Base-by-base conservation (phyloP, 1,284 basidiomycete species). In the Ganoderma resinaceum region DNA sequence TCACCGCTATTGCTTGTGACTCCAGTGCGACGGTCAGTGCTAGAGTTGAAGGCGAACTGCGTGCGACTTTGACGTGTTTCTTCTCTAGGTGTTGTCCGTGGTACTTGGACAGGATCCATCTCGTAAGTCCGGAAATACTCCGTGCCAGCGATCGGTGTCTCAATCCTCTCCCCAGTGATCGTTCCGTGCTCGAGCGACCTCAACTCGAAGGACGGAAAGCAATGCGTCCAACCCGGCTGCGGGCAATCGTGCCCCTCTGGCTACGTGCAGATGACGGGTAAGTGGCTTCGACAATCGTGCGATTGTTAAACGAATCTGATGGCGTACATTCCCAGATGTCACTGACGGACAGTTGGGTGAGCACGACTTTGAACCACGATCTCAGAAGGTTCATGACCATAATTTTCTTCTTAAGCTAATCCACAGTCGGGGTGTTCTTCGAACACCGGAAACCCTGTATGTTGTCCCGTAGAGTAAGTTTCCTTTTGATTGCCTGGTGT, bases 211-310 rank as follows among this genome's bases (percentile, higher is more conserved):
- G 66, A 68, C n/a, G 67, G 46, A 8, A 58, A 65, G 40, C 23
- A 40, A 23, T 68, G 67, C 38, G 42, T 65, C 33, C 63, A 65
- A 38, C 40, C 49, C 5, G 63, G 52, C 18, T 68, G 67, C 49
- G 67, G 63, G 14, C 46, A 55, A 42, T 20, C 67, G 2, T 68
- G 67, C 38, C 67, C 67, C 3, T 65, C 58, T 2, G 67, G 67
- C 7, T 68, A 61, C 18, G 49, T 68, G 18, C 66, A 68, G 57
- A 68, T 68, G 66, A 61, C 66, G 9, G 66, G 66, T 64, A 12
- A 26, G 66, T 61, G 3, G n/a, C 6, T 46, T 46, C 3, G 43
- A 46, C 20, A 20, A 11, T 46, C 7, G n/a, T n/a, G 23, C 20
- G 9, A 11, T 23, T 1, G 43, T 23, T 23, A 3, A 46, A 1